Conservation (phyloP, 2,329 filamentous ascomycete species). For the Aspergillus spinulosporus region DNA sequence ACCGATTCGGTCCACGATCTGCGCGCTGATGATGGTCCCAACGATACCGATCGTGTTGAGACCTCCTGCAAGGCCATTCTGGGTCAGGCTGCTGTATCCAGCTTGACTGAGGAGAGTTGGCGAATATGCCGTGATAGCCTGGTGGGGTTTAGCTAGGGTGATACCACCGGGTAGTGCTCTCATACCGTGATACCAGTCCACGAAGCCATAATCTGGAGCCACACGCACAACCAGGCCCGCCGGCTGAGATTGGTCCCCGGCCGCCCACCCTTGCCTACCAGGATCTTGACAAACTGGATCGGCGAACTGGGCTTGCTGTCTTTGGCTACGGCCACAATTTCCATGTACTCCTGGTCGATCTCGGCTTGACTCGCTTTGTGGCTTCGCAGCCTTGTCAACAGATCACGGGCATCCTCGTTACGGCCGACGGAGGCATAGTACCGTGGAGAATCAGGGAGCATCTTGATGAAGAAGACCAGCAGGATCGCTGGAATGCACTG, state of each 20-base stretch:
- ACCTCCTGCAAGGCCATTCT: conserved; percentile 52
- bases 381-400: conserved; percentile 43
- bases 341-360: conserved; percentile 36
- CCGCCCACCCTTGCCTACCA: conserved; percentile 36
- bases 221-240: conserved; percentile 47
- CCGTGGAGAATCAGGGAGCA: conserved; percentile 36
- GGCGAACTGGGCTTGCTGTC: conserved; percentile 38
- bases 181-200: conserved; percentile 49
- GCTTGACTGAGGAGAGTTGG: conserved; percentile 32
- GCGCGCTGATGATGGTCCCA: conserved; percentile 53
- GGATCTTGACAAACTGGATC: conserved; percentile 40
- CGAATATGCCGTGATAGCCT: conserved; percentile 41
- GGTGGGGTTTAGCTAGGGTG: not conserved
- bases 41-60: conserved; percentile 55
- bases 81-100: conserved; percentile 39
- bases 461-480: conserved; percentile 31
- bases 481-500: conserved; percentile 36
- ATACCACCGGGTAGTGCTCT: conserved; percentile 13
- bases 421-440: conserved; percentile 36
- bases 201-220: conserved; percentile 48
- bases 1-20: conserved; percentile 54
- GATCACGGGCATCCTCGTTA: conserved; percentile 50
- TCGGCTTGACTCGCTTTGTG: conserved; percentile 23
- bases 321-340: conserved; percentile 37
- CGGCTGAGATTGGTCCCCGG: conserved; percentile 37